Evolutionary conservation across 2,329 filamentous ascomycete species (phyloP), one percentile per base, ranked within the genome.

Genomic region (Lithohypha guttulata): DNA sequence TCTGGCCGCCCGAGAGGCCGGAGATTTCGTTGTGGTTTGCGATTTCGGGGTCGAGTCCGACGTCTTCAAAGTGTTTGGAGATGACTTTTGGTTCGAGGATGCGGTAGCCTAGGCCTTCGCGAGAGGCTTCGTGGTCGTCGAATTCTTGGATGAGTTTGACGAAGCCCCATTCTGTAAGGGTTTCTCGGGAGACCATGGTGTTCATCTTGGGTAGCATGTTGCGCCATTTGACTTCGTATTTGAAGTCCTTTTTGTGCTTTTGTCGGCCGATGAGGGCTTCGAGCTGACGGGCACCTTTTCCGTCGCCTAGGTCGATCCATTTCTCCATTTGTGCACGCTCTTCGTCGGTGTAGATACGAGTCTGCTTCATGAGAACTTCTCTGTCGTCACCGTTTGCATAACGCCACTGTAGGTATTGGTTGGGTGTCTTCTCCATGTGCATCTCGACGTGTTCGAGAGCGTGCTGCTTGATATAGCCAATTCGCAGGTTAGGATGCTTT

Each of bases 391-490:
- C 91, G 56, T 96, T 85, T 54, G 84, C 84, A 59, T 96, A 98
- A 54, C 91, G 84, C 91, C 91, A 98, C 65, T 96, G 91, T 22
- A 98, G 74, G 58, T 98, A 98, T 65, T 98, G 91, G 61, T 94
- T 96, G 27, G 91, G 91, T 0, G 91, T 98, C 76, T 98, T 98
- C 65, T 98, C 91, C 52, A 96, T 70, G 58, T 98, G 91, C 89
- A 95, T 94, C 66, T 98, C 89, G 8, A 98, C 91, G 75, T 98
- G 91, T 70, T 98, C 91, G 9, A 98, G 73, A 30, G 91, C 91
- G 63, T 98, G 91, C 69, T 98, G 91, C 70, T 96, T 96, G 69
- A 98, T 96, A 70, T 98, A 98, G 39, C 91, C 91, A 54, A 98
- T 95, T 71, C 91, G 87, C 56, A 98, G 67, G 62, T 98, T 98